phyloP scores from a whole-genome alignment of 2,329 filamentous ascomycete species.

The Sphaerostilbella broomeana region DNA sequence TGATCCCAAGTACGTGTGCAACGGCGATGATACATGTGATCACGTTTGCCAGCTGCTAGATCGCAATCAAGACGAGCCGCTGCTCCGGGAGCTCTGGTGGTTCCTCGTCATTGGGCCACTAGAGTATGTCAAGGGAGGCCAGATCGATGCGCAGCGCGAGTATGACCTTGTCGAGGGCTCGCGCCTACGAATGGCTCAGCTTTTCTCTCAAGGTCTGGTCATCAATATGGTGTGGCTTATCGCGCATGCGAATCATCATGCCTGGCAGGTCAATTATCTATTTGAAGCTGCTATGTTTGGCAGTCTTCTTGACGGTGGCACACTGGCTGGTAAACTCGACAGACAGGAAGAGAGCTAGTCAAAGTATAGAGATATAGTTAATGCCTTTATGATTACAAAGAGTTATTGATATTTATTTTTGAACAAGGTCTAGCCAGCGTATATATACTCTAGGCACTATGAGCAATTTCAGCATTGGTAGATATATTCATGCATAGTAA shows the following conservation, averaged over 20 bases:
- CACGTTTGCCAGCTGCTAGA: conserved; percentile 15
- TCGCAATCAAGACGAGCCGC: conserved; percentile 2
- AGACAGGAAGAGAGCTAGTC: conserved; percentile 11
- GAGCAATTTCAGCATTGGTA: no score
- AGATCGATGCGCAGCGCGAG: conserved; percentile 15
- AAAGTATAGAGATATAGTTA: no score
- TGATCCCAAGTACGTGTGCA: conserved; percentile 12
- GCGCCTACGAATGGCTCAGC: conserved; percentile 16
- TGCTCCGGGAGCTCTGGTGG: conserved; percentile 16
- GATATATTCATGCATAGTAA: no score
- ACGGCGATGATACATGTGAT: conserved; percentile 17
- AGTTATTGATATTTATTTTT: no score
- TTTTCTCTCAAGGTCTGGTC: conserved; percentile 17
- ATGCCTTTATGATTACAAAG: no score
- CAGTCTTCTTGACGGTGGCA: conserved; percentile 25
- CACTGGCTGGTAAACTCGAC: conserved; percentile 25
- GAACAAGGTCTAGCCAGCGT: no score
- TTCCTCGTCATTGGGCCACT: conserved; percentile 15
- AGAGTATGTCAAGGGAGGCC: conserved; percentile 15
- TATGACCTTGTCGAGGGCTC: conserved; percentile 14
- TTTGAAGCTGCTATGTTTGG: conserved; percentile 30
- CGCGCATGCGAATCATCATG: conserved; percentile 19
- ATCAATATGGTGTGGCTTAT: conserved; percentile 18
- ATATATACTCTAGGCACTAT: no score
- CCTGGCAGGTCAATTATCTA: conserved; percentile 26